These are phyloP conservation scores for Suillus variegatus DNA, from an alignment of 768 basidiomycete species.

Conservation along the genomic window DNA sequence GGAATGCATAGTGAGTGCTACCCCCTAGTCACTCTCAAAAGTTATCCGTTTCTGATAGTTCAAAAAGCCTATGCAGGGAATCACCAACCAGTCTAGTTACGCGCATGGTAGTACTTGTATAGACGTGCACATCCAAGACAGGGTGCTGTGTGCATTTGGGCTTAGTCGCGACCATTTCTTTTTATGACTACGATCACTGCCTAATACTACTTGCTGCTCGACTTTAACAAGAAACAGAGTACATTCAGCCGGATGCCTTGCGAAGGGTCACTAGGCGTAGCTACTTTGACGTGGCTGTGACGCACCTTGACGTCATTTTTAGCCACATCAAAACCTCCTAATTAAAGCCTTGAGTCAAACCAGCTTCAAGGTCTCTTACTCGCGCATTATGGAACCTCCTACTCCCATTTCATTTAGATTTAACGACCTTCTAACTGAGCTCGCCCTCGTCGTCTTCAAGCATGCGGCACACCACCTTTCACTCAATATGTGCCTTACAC, in stretches of 20 bases:
- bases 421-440: conserved; percentile 34
- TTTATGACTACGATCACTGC: background rate
- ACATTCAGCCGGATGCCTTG: too few relatives aligned
- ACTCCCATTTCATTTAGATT: conserved; percentile 17
- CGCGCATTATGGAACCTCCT: background rate
- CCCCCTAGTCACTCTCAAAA: too few relatives aligned
- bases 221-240: background rate
- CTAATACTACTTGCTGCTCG: background rate
- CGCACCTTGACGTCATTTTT: too few relatives aligned
- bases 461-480: conserved; percentile 30
- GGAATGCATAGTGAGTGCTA: conserved; percentile 22
- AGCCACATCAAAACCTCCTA: too few relatives aligned
- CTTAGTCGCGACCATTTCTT: background rate
- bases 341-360: background rate
- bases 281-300: too few relatives aligned
- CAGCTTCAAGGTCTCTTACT: background rate
- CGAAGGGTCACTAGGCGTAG: too few relatives aligned
- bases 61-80: background rate
- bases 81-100: background rate
- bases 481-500: background rate
- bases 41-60: background rate
- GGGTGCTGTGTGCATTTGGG: too few relatives aligned
- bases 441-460: conserved; percentile 35
- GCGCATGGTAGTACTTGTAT: background rate
- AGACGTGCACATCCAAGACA: background rate